Evolutionary conservation across 306 rosid genomes (phyloP), one percentile per base, ranked within the genome.

Genomic region (Hippophae rhamnoides): DNA sequence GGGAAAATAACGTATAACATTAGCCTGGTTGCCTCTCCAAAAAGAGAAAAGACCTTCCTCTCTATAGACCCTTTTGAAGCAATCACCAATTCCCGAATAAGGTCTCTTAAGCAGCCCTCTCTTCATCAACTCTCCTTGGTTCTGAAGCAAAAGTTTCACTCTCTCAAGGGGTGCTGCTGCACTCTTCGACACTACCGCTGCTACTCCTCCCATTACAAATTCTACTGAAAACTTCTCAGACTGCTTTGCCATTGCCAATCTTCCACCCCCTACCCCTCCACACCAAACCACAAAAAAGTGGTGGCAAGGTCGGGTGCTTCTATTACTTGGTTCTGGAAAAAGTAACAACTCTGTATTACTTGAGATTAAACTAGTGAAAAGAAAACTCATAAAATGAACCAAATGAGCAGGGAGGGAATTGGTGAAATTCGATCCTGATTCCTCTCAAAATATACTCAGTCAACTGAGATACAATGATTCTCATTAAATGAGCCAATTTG

Each of bases 11-110:
- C 96, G 79, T 41, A 92, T 87, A 43, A 88, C 77, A 62, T 79
- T 88, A 64, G 84, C 98, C 71, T 81, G 96, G 78, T 92, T 53
- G 3, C 98, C 98, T 79, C 98, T 80, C 98, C 98, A 92, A 64
- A 92, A 82, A 60, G 96, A 78, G 59, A 87, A 57, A 3, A 83
- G 43, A 13, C 97, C 97, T 76, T 90, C 96, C 72, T 90, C 96
- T 52, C 69, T 64, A 10, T 81, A 76, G 23, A 92, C 82, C 79
- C 93, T 78, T 63, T 63, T 73, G 66, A 85, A 85, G 73, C 82
- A 69, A 71, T 92, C 82, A 54, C 83, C 57, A 47, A 87, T 60
- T 41, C 96, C 97, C 27, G 61, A 31, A 69, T 87, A 90, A 11
- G 96, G 95, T 51, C 59, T 88, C 71, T 60, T 65, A 12, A 92